Percentiles rank a stretch among this genome's conserved stretches.
phyloP scores from a whole-genome alignment of 2,329 filamentous ascomycete genomes.

The Colletotrichum trifolii region DNA sequence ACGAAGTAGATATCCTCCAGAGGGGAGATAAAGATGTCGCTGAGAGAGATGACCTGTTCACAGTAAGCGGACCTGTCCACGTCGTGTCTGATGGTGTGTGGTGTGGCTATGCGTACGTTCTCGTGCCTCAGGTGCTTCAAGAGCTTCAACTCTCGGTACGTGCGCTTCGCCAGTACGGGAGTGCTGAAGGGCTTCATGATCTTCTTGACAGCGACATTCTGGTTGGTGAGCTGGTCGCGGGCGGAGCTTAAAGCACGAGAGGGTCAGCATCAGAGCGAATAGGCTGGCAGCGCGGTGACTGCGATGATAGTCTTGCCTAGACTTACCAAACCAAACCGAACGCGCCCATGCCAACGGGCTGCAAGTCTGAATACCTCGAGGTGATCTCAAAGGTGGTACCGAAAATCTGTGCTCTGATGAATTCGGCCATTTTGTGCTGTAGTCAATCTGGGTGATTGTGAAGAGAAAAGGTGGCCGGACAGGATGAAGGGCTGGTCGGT shows the following conservation, averaged over 20 bases:
- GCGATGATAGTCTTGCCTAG: constrained; percentile 31
- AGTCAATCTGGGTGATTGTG: constrained; percentile 27
- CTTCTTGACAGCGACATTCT: constrained; percentile 99
- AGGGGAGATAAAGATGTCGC: constrained; percentile 99
- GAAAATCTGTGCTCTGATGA: constrained; percentile 98
- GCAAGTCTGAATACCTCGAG: constrained; percentile 95
- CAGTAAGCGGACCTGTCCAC: constrained; percentile 38
- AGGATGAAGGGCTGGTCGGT: constrained; percentile 4
- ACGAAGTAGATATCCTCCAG: constrained; percentile 99
- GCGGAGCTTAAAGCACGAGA: constrained; percentile 74
- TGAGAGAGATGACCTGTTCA: constrained; percentile 89
- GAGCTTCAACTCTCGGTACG: constrained; percentile 96
- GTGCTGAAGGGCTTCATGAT: constrained; percentile 99
- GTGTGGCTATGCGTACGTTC: constrained; percentile 73
- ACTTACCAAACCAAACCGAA: constrained; percentile 97
- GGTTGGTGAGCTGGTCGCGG: constrained; percentile 95
- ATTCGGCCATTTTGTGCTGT: constrained; percentile 87
- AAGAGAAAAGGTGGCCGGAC: constrained; percentile 4
- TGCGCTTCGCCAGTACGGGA: constrained; percentile 96
- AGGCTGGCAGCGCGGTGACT: neutral
- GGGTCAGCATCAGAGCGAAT: constrained; percentile 24
- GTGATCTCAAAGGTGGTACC: constrained; percentile 99
- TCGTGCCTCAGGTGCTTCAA: constrained; percentile 97
- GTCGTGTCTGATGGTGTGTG: neutral
- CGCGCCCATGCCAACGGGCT: constrained; percentile 98